Conservation (phyloP, 208 protist genomes). For the Trypanosoma theileri region DNA sequence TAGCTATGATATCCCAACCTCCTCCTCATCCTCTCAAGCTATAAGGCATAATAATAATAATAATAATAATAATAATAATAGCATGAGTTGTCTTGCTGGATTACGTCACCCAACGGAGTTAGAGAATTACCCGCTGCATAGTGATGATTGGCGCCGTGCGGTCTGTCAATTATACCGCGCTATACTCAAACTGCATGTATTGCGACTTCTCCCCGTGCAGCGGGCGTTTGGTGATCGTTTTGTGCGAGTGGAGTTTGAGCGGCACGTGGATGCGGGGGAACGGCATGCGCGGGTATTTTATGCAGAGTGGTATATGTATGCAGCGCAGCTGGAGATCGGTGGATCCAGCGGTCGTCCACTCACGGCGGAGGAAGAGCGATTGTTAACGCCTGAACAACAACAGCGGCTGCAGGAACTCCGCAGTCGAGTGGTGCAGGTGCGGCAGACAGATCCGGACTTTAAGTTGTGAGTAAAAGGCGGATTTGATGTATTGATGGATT, state of each 20-base stretch:
- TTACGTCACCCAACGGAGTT: constrained; percentile 69
- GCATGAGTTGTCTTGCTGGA: constrained; percentile 26
- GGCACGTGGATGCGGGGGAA: constrained; percentile 70
- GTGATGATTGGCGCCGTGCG: constrained; percentile 54
- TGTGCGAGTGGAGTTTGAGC: constrained; percentile 73
- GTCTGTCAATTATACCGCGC: constrained; percentile 76
- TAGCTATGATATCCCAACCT: too few relatives aligned
- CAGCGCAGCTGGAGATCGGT: constrained; percentile 60
- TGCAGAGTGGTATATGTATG: constrained; percentile 84
- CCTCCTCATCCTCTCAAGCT: too few relatives aligned
- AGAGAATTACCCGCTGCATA: constrained; percentile 36
- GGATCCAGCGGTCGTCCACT: constrained; percentile 73
- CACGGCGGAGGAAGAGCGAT: constrained; percentile 65
- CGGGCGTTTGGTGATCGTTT: constrained; percentile 86
- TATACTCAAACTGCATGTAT: constrained; percentile 82
- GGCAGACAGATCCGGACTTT: constrained; percentile 35
- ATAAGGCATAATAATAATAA: too few relatives aligned
- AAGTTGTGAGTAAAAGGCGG: constrained; percentile 17
- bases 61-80: not conserved
- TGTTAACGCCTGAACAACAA: constrained; percentile 80
- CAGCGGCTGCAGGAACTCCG: constrained; percentile 67
- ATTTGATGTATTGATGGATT: too few relatives aligned
- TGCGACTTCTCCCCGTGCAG: constrained; percentile 67
- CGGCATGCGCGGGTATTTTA: constrained; percentile 75
- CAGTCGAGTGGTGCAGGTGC: constrained; percentile 39